Evolutionary conservation across 768 basidiomycete genomes (phyloP).

Genomic region (Daedalea quercina): DNA sequence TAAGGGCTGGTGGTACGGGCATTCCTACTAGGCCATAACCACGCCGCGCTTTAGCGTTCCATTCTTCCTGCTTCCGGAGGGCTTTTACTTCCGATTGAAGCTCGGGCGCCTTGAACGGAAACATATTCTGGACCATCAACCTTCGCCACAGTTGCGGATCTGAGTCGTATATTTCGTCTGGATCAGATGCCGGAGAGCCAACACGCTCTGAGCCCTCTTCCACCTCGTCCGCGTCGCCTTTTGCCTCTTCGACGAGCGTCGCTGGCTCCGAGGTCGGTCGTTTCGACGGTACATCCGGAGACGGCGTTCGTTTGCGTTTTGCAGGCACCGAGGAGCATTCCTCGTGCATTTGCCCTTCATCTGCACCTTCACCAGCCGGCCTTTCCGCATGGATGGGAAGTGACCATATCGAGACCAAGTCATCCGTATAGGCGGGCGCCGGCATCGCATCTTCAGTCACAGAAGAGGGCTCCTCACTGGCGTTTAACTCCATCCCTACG

Average conservation of each 20-base stretch:
- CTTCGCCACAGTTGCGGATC: not conserved
- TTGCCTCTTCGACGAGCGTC: too few species aligned
- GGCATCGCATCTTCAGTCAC: conserved; percentile 22
- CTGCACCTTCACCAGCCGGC: not conserved
- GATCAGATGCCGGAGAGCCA: not conserved
- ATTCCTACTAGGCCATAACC: not conserved
- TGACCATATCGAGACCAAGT: conserved; percentile 58
- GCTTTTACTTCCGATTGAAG: conserved; percentile 3
- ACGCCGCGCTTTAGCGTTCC: not conserved
- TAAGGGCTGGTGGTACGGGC: not conserved
- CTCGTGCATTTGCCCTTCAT: not conserved
- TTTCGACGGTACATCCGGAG: conserved; percentile 17
- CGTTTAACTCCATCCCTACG: conserved; percentile 40
- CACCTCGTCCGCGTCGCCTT: too few species aligned
- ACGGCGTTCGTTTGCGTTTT: conserved; percentile 25
- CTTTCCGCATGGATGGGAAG: conserved; percentile 35
- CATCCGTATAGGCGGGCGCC: conserved; percentile 50
- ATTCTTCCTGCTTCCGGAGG: not conserved
- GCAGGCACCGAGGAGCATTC: not conserved
- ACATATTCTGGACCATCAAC: conserved; percentile 52
- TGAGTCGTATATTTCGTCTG: too few species aligned
- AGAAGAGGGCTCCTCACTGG: conserved; percentile 32
- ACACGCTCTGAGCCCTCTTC: too few species aligned
- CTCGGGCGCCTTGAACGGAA: conserved; percentile 23
- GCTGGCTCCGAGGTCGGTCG: conserved; percentile 5